These are phyloP conservation scores for Euptelea pleiosperma DNA, from an alignment of 164 flowering plant species.

Conservation along the genomic window DNA sequence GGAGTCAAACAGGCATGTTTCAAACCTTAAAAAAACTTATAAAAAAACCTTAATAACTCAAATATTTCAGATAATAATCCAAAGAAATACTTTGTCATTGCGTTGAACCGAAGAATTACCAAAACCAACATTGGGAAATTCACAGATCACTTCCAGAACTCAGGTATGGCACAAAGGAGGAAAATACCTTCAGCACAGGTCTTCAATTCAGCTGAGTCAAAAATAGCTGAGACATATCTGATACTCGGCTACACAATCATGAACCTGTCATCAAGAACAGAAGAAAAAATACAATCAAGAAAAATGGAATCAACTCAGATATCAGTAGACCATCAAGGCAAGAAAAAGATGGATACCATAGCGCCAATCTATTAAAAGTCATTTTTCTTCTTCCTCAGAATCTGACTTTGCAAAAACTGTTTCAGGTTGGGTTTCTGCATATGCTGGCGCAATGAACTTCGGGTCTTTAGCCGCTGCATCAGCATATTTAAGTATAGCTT, in stretches of 20 bases:
- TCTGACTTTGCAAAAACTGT: conserved; percentile 88
- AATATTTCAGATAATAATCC: no score
- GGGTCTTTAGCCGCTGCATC: conserved; percentile 96
- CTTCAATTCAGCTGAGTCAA: background rate
- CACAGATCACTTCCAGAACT: no score
- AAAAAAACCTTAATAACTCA: no score
- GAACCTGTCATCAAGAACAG: background rate
- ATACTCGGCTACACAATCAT: background rate
- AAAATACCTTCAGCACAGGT: background rate
- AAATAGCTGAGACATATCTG: background rate
- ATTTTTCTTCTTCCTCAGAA: conserved; percentile 81
- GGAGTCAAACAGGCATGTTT: no score
- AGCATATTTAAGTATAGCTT: conserved; percentile 92
- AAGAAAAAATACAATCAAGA: background rate
- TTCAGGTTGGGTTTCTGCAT: conserved; percentile 87
- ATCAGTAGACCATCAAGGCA: background rate
- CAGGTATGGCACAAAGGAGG: background rate
- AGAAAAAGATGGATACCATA: background rate
- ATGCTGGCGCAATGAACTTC: conserved; percentile 93
- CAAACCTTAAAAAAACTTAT: no score
- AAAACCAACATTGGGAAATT: no score
- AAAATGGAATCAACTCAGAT: background rate
- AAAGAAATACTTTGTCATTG: no score
- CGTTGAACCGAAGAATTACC: no score
- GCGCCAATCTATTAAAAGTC: background rate